Base-by-base conservation (phyloP, 345 rosid genomes). In the Pseudoturritis turrita region DNA sequence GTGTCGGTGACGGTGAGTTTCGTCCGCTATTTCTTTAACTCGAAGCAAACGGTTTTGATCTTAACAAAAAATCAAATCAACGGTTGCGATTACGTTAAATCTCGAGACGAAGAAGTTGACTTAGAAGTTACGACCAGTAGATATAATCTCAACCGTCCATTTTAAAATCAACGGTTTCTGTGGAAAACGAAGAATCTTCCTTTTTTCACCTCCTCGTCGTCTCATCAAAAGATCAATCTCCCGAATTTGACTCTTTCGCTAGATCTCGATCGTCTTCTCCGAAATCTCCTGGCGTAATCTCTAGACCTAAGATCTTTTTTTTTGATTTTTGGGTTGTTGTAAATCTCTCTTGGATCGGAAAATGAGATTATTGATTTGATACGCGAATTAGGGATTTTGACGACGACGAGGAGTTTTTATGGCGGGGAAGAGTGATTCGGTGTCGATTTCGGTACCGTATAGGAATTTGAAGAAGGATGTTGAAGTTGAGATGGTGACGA, bases 401-500 rank as follows among this genome's bases (percentile, higher is more conserved):
- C 10, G 62, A 69, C 46, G 63, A 43, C 35, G 78, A 80, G 81
- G 33, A 29, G 7, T 0, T 33, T n/a, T 8, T 50, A 86, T 82
- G 88, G 80, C 83, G 35, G 85, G 77, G 62, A 81, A 46, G 76
- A 66, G 79, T 61, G 88, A 84, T 45, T 54, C 82, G 45, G 60
- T 63, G 57, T 79, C 87, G 72, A 69, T 79, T 60, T 74, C 76
- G 40, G 84, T 85, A 43, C 86, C 89, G 29, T 91, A 95, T 79
- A 80, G 86, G 88, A 85, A 91, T 83, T 80, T 95, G 59, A 80
- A 68, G 85, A 83, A 87, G 73, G 96, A 85, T 25, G 73, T 60
- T 46, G 97, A 89, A 64, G 71, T 88, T 76, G 98, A 91, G 74
- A 85, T 87, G 91, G 85, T 81, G 56, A 63, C 74, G 51, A 78